Percentiles rank a stretch among this genome's conserved stretches.
Conservation (phyloP, 176 grass and related monocot species). For the Alloteropsis semialata region DNA sequence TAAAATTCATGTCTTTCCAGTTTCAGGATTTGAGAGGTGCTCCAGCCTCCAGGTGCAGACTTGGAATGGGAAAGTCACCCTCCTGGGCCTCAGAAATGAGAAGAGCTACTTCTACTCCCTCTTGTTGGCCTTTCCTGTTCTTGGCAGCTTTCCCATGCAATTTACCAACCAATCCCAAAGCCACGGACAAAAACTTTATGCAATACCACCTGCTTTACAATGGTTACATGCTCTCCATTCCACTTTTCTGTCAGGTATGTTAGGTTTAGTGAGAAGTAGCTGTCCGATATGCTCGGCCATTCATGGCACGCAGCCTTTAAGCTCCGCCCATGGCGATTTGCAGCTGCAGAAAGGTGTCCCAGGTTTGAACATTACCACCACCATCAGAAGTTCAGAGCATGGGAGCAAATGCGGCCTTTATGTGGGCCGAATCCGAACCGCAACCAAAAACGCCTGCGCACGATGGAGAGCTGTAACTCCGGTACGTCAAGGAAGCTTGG, state of each 20-base stretch:
- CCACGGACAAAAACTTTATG: background rate
- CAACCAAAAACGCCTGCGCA: too few relatives aligned
- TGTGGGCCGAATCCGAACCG: too few relatives aligned
- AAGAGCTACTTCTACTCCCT: background rate
- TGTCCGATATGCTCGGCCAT: background rate
- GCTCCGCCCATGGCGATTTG: background rate
- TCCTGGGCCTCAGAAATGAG: background rate
- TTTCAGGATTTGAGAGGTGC: background rate
- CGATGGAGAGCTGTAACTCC: background rate
- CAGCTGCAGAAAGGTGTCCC: background rate
- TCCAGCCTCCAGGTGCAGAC: background rate
- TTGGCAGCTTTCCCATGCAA: conserved; percentile 1
- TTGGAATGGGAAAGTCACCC: background rate
- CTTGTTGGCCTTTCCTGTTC: background rate
- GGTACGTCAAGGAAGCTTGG: background rate
- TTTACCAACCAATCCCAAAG: conserved; percentile 4
- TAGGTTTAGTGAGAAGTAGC: conserved; percentile 12
- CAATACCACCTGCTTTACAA: conserved; percentile 10
- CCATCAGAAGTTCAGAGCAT: too few relatives aligned
- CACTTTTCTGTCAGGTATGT: conserved; percentile 13
- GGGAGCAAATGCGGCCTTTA: background rate
- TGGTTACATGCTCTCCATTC: background rate
- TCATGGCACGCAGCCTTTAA: background rate
- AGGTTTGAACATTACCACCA: background rate
- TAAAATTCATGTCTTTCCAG: too few relatives aligned